These are phyloP conservation scores for Gnomoniopsis smithogilvyi DNA, from an alignment of 2,329 filamentous ascomycete species.

Conservation along the genomic window DNA sequence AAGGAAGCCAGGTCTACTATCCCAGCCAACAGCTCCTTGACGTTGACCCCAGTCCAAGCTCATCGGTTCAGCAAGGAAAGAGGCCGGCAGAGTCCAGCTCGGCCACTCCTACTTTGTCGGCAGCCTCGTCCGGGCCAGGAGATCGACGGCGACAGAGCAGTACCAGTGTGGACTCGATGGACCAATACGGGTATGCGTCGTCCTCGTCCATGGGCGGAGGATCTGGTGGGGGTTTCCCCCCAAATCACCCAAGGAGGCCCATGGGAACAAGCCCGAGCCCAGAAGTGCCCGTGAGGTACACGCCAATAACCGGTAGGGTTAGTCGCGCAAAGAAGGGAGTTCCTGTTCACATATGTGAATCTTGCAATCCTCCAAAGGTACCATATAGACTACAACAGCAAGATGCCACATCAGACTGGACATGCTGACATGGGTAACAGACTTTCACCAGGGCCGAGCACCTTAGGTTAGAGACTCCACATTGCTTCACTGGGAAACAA, in stretches of 20 bases:
- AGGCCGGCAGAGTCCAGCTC: conserved; percentile 22
- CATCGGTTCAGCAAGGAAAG: conserved; percentile 12
- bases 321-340: conserved; percentile 58
- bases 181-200: conserved; percentile 35
- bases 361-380: conserved; percentile 51
- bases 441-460: conserved; percentile 63
- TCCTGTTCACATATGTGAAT: conserved; percentile 53
- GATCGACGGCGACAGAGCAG: conserved; percentile 39
- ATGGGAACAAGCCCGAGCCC: conserved; percentile 30
- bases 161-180: conserved; percentile 48
- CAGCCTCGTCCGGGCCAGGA: conserved; percentile 26
- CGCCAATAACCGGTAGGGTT: conserved; percentile 54
- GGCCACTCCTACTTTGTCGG: conserved; percentile 14
- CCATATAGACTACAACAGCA: neutral
- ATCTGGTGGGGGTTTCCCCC: conserved; percentile 14
- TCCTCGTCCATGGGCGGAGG: conserved; percentile 32
- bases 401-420: neutral
- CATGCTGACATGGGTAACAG: conserved; percentile 32
- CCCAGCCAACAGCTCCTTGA: conserved; percentile 23
- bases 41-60: conserved; percentile 22
- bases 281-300: conserved; percentile 46
- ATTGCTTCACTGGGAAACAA: conserved; percentile 12
- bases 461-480: conserved; percentile 44
- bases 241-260: conserved; percentile 37
- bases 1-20: conserved; percentile 17